phyloP scores from a whole-genome alignment of 2,329 filamentous ascomycete species.

The Microsporum ferrugineum region DNA sequence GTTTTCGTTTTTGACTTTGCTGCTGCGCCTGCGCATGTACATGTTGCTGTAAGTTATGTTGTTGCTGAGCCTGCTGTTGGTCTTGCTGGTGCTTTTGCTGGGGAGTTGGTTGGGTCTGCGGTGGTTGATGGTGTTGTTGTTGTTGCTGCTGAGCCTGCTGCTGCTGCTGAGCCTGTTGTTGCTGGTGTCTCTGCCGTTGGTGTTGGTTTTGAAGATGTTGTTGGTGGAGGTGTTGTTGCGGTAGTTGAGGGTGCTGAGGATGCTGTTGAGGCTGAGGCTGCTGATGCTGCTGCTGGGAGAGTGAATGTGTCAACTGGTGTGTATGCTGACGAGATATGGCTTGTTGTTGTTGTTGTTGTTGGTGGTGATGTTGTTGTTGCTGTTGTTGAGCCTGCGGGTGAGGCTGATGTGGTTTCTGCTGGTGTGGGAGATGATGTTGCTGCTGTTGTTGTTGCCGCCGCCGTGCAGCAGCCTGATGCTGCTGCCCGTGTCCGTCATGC shows the following conservation, averaged over 20 bases:
- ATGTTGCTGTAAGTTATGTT: constrained; percentile 1
- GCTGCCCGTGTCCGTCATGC: background rate
- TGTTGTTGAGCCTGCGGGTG: background rate
- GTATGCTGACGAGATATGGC: background rate
- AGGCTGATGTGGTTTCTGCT: background rate
- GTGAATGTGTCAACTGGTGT: background rate
- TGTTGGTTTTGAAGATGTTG: constrained; percentile 11
- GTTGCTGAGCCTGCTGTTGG: background rate
- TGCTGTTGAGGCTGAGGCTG: constrained; percentile 5
- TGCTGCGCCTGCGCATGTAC: constrained; percentile 8
- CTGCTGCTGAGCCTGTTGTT: constrained; percentile 7
- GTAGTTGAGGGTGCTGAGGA: constrained; percentile 8
- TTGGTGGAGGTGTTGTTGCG: constrained; percentile 10
- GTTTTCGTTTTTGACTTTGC: constrained; percentile 8
- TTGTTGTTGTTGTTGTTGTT: background rate
- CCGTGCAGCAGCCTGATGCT: background rate
- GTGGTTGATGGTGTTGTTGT: background rate
- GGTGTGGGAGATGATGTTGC: background rate
- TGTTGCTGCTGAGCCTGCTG: background rate
- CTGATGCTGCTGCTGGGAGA: constrained; percentile 5
- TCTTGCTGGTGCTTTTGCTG: background rate
- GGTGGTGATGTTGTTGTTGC: background rate
- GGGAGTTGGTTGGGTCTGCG: background rate
- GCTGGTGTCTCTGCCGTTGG: constrained; percentile 14
- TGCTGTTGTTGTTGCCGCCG: constrained; percentile 6